These are phyloP conservation scores for Tuber brumale DNA, from an alignment of 495 filamentous ascomycete species.

Conservation along the genomic window DNA sequence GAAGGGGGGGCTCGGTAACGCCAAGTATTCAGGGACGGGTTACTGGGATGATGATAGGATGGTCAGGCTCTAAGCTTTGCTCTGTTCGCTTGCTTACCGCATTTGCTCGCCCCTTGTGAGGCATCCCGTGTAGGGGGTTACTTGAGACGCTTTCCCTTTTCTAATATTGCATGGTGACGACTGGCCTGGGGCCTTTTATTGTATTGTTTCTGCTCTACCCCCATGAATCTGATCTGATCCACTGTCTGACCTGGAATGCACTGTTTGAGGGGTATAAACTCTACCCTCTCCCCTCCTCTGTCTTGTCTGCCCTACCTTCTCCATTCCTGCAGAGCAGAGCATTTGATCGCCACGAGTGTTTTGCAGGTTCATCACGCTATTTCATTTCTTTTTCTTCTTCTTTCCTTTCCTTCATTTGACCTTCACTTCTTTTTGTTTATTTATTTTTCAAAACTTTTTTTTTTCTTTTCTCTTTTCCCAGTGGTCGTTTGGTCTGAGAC, in stretches of 20 bases:
- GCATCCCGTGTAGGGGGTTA: background rate
- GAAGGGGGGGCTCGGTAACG: background rate
- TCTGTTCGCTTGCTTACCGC: background rate
- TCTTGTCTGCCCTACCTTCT: background rate
- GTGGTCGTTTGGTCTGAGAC: background rate
- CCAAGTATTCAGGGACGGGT: background rate
- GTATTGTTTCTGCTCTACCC: background rate
- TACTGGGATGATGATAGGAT: background rate
- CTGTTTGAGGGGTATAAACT: background rate
- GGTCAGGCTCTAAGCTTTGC: background rate
- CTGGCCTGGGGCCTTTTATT: background rate
- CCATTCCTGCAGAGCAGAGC: constrained; percentile 1
- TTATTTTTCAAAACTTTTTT: background rate
- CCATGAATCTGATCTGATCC: background rate
- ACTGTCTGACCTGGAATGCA: background rate
- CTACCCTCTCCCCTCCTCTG: background rate
- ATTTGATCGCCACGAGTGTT: background rate
- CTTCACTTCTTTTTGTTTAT: constrained; percentile 6
- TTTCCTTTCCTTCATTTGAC: background rate
- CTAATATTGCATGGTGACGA: background rate
- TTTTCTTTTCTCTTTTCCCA: background rate
- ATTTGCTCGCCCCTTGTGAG: background rate
- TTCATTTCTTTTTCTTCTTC: background rate
- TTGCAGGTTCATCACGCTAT: background rate
- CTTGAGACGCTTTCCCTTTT: background rate